Percentiles rank a stretch among this genome's conserved stretches.
These are phyloP conservation scores for Blastobotrys aristatus DNA, from an alignment of 1,139 yeast genomes.

Conservation along the genomic window DNA sequence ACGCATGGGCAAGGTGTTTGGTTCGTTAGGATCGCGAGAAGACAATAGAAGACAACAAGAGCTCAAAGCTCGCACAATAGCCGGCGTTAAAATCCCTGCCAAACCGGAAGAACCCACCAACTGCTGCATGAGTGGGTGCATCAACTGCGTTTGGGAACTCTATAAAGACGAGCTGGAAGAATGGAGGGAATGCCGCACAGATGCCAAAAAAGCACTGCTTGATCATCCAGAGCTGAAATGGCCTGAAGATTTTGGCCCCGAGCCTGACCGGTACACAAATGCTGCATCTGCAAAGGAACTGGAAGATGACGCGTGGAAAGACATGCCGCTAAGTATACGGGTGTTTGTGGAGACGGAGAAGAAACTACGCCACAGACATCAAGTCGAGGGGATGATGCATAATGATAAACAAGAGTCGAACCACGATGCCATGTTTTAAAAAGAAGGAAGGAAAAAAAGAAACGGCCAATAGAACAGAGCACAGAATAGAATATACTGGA, in stretches of 20 bases:
- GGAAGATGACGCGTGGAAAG: conserved; percentile 53
- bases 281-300: conserved; percentile 17
- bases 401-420: no score
- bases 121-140: conserved; percentile 97
- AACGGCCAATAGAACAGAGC: neutral
- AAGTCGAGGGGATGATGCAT: conserved; percentile 7
- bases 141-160: conserved; percentile 94
- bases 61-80: conserved; percentile 39
- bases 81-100: conserved; percentile 72
- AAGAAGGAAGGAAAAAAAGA: neutral
- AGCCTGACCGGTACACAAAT: conserved; percentile 39
- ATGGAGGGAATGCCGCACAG: conserved; percentile 58
- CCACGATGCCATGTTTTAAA: no score
- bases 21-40: conserved; percentile 37
- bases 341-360: conserved; percentile 84
- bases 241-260: conserved; percentile 82
- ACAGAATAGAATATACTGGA: conserved; percentile 4
- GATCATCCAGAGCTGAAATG: conserved; percentile 41
- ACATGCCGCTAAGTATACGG: conserved; percentile 67
- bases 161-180: conserved; percentile 82
- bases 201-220: conserved; percentile 55
- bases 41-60: conserved; percentile 30
- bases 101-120: conserved; percentile 87
- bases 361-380: conserved; percentile 45
- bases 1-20: conserved; percentile 32